A percentile compares a stretch with the other conserved stretches of the same genome.
phyloP scores from a whole-genome alignment of 164 flowering plant species.

The Dillenia turbinata region DNA sequence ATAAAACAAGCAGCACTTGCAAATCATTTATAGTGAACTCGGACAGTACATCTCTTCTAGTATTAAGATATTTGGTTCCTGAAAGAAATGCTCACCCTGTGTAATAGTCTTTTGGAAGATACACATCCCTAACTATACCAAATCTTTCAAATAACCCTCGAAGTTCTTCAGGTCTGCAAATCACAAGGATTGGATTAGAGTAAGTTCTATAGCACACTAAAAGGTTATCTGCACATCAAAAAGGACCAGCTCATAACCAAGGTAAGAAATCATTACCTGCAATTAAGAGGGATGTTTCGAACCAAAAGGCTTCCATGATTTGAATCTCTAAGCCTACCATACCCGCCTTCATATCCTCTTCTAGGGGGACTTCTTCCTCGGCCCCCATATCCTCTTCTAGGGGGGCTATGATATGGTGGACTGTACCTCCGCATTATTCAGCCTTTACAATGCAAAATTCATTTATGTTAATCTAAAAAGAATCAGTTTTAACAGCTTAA shows the following conservation, averaged over 20 bases:
- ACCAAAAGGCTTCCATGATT: conserved; percentile 78
- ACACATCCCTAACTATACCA: conserved; percentile 80
- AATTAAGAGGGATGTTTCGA: conserved; percentile 73
- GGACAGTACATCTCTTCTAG: too few relatives aligned
- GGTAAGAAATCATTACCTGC: conserved; percentile 42
- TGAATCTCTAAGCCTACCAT: conserved; percentile 62
- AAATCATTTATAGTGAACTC: too few relatives aligned
- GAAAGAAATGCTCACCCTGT: conserved; percentile 53
- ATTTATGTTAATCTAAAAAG: too few relatives aligned
- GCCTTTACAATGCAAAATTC: conserved; percentile 1
- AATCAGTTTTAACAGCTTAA: too few relatives aligned
- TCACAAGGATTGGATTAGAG: neutral
- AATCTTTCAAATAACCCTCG: conserved; percentile 76
- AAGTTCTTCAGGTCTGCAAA: conserved; percentile 73
- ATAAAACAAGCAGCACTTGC: too few relatives aligned
- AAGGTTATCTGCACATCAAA: neutral
- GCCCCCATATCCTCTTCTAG: conserved; percentile 68
- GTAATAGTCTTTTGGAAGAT: conserved; percentile 77
- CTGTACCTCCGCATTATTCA: conserved; percentile 47
- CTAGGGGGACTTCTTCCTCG: conserved; percentile 60
- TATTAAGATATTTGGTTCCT: neutral
- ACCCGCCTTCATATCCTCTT: conserved; percentile 50
- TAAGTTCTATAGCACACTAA: conserved; percentile 1
- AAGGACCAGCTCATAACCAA: neutral
- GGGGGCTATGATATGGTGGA: conserved; percentile 53